These are phyloP conservation scores for Takashimella tepidaria DNA, from an alignment of 1,284 basidiomycete genomes.

Conservation along the genomic window DNA sequence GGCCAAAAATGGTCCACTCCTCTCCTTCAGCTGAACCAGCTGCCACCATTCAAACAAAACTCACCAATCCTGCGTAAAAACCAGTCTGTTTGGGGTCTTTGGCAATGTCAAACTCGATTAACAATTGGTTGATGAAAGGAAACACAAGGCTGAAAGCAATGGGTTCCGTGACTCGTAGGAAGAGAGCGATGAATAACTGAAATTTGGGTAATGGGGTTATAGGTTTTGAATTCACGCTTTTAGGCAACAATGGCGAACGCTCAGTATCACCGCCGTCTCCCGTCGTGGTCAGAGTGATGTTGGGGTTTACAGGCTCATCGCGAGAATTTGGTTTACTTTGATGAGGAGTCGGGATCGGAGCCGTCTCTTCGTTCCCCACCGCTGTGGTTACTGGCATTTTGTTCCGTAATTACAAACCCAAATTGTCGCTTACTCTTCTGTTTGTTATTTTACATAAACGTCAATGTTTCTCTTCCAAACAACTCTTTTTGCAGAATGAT, in stretches of 20 bases:
- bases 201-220: slow-evolving; percentile 31
- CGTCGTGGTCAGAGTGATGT: too few species aligned
- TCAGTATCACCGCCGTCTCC: background rate
- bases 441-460: background rate
- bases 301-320: too few species aligned
- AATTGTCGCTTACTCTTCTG: too few species aligned
- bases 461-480: too few species aligned
- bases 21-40: too few species aligned
- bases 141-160: slow-evolving; percentile 30
- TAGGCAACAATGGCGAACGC: background rate
- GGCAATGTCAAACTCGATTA: slow-evolving; percentile 31
- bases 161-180: slow-evolving; percentile 35
- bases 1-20: too few species aligned
- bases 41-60: slow-evolving; percentile 8
- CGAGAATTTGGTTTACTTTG: background rate
- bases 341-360: background rate
- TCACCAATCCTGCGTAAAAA: slow-evolving; percentile 34
- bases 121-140: slow-evolving; percentile 39
- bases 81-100: slow-evolving; percentile 30
- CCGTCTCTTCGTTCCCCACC: background rate
- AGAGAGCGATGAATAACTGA: slow-evolving; percentile 31
- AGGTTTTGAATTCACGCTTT: background rate
- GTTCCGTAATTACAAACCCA: too few species aligned
- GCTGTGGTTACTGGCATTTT: background rate
- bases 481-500: too few species aligned